A percentile compares a stretch with the other conserved stretches of the same genome.
Conservation (phyloP, 306 rosid genomes). For the peach (Prunus persica) region Prunus_persica_NCBIv2 NC_034009.1:46038001-46038500, state of each 20-base stretch:
- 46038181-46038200: constrained; percentile 91
- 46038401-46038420: constrained; percentile 23
- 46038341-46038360: constrained; percentile 1
- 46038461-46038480: neutral
- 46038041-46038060: neutral
- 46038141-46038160: constrained; percentile 94
- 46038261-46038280: neutral
- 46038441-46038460: neutral
- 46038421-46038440: constrained; percentile 33
- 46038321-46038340: neutral
- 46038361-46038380: constrained; percentile 62
- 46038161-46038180: constrained; percentile 86
- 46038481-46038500: neutral
- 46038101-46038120: constrained; percentile 32
- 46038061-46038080: neutral
- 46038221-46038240: neutral
- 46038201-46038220: neutral
- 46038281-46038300: neutral
- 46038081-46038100: neutral
- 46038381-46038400: constrained; percentile 35
- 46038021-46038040: neutral
- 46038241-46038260: neutral
- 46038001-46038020: neutral
- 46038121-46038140: constrained; percentile 96
- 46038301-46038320: neutral